Evolutionary conservation across 192 early-diverging fungal genomes (phyloP).

Genomic region (Cladochytrium replicatum): DNA sequence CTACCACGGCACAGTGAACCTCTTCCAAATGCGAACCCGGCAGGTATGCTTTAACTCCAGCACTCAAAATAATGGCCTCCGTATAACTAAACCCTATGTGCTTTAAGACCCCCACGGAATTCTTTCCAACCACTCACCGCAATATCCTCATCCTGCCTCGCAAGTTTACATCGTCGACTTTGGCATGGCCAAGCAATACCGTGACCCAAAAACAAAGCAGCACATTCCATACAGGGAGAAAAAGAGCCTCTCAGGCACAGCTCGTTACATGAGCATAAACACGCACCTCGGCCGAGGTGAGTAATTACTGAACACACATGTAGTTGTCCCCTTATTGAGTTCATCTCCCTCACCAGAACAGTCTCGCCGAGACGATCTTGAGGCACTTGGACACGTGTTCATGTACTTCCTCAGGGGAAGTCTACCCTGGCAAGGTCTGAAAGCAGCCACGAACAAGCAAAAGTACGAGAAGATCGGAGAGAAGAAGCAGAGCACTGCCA

Average conservation of each 20-base stretch:
- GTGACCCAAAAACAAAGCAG: constrained; percentile 77
- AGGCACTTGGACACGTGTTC: constrained; percentile 83
- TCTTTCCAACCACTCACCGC: constrained; percentile 38
- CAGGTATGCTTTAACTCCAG: too few relatives aligned
- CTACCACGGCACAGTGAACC: constrained; percentile 37
- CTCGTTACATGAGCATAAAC: constrained; percentile 87
- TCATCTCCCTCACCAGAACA: too few relatives aligned
- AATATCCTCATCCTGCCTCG: constrained; percentile 47
- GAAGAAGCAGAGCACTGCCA: constrained; percentile 75
- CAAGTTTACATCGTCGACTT: constrained; percentile 73
- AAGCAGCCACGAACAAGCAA: constrained; percentile 84
- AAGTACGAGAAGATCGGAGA: constrained; percentile 91
- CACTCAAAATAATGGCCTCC: constrained; percentile 4
- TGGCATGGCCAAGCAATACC: constrained; percentile 86
- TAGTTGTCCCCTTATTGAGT: not conserved
- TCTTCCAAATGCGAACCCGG: too few relatives aligned
- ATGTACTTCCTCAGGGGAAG: constrained; percentile 84
- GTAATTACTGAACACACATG: not conserved
- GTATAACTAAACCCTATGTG: too few relatives aligned
- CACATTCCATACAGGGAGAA: constrained; percentile 86
- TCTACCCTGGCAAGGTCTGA: constrained; percentile 84
- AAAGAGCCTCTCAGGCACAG: constrained; percentile 75
- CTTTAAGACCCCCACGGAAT: constrained; percentile 39
- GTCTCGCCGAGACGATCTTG: constrained; percentile 79
- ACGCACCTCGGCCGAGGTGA: constrained; percentile 75